Evolutionary conservation across 495 filamentous ascomycete genomes (phyloP), one percentile per base, ranked within the genome.

Genomic region (Talaromyces proteolyticus): DNA sequence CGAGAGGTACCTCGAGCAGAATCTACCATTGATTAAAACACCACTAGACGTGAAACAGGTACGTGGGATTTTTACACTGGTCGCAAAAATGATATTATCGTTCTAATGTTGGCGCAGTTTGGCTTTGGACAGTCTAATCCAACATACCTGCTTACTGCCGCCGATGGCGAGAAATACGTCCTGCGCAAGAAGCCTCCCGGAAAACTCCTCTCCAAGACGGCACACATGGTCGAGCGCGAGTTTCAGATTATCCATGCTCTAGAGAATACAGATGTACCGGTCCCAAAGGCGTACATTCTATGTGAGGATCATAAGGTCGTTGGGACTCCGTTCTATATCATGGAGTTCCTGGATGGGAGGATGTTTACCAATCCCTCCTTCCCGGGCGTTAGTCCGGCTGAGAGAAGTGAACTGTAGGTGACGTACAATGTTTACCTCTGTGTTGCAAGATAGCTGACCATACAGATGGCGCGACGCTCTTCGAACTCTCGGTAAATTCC

Each of bases 71-170:
- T 23, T 20, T 29, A 55, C 24, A 23, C 16, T 44, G 11, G 18
- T 42, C 52, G 42, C 12, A 17, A 26, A 18, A 1, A 39, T 20
- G 16, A 42, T 16, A 49, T n/a, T 37, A 17, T 19, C 4, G 17
- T 22, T 16, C 42, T 36, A 44, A 24, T 10, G 29, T 14, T 42
- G 6, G 50, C 38, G 8, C 65, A 96, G 86, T 98, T 96, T 61
- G 88, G 90, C 56, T 98, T 92, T 62, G 93, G 93, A 46, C 93
- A 97, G 69, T 95, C 89, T 41, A 98, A 97, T 63, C 93, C 93
- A 23, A 97, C 93, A 6, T 97, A 96, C 72, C 87, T 89, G 50
- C 75, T 96, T 53, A 94, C 81, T 8, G 79, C 80, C 51, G 68
- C 78, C 50, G 73, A 82, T 64, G 81, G 82, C 50, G 61, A 65